Conservation (phyloP, 306 rosid species). For the Abrus pulchellus region DNA sequence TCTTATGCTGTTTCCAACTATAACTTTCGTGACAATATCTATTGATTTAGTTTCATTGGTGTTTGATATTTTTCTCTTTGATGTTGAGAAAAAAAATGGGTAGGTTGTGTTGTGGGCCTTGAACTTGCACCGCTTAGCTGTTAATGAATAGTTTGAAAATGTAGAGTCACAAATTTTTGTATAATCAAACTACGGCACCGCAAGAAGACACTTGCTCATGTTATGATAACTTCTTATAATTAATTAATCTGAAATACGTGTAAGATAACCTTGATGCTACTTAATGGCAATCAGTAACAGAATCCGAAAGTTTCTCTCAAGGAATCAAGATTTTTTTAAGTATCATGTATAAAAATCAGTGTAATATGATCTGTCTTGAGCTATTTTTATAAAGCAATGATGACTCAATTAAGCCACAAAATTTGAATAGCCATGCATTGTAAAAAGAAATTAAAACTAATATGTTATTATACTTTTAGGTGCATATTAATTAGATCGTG, state of each 20-base stretch:
- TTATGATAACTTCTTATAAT: background rate
- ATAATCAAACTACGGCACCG: conserved; percentile 38
- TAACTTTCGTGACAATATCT: conserved; percentile 15
- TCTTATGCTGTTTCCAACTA: conserved; percentile 6
- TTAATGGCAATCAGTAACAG: background rate
- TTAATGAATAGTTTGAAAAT: conserved; percentile 33
- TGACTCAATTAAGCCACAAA: too few species aligned
- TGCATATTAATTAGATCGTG: too few species aligned
- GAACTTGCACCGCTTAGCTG: conserved; percentile 43
- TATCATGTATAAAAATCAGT: background rate
- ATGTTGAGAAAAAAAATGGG: conserved; percentile 10
- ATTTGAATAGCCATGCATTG: too few species aligned
- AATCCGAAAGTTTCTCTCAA: background rate
- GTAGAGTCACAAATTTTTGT: background rate
- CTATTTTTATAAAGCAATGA: too few species aligned
- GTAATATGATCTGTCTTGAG: too few species aligned
- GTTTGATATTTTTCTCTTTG: background rate
- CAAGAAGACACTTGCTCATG: conserved; percentile 6
- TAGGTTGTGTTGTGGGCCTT: conserved; percentile 41
- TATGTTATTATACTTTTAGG: background rate
- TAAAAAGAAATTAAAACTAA: background rate
- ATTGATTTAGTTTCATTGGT: background rate
- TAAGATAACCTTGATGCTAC: conserved; percentile 11
- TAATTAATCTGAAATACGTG: conserved; percentile 1
- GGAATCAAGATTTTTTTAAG: background rate